Percentiles rank a stretch among this genome's conserved stretches.
phyloP scores from a whole-genome alignment of 2,329 filamentous ascomycete species.

The Pseudonectria foliicola region DNA sequence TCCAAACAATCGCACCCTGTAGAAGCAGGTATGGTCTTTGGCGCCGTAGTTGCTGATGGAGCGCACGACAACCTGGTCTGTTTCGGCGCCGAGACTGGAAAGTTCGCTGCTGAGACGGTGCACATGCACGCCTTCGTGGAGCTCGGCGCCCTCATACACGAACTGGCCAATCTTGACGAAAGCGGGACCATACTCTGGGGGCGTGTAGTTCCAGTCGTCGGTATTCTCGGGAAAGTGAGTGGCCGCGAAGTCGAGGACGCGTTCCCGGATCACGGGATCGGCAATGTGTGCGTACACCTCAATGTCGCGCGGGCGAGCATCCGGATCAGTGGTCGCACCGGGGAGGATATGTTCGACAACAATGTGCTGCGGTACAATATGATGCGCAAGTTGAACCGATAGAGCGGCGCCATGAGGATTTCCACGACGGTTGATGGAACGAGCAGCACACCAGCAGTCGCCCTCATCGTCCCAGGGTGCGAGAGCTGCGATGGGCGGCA shows the following conservation, averaged over 20 bases:
- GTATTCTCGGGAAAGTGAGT: constrained; percentile 31
- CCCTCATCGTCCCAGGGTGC: constrained; percentile 66
- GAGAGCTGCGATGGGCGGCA: constrained; percentile 50
- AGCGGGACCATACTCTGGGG: constrained; percentile 23
- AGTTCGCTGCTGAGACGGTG: constrained; percentile 47
- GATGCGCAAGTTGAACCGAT: constrained; percentile 51
- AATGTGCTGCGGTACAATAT: constrained; percentile 60
- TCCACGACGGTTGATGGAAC: constrained; percentile 31
- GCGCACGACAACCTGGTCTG: constrained; percentile 47
- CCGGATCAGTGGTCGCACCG: constrained; percentile 53
- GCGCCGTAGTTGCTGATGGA: constrained; percentile 53
- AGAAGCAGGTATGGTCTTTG: constrained; percentile 56
- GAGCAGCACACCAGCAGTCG: constrained; percentile 78
- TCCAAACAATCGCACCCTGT: constrained; percentile 53
- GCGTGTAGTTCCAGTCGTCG: constrained; percentile 22
- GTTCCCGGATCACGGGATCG: constrained; percentile 34
- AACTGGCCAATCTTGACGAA: constrained; percentile 55
- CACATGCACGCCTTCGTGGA: constrained; percentile 42
- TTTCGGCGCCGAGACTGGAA: constrained; percentile 37
- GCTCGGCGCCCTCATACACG: constrained; percentile 39
- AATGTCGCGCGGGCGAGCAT: constrained; percentile 57
- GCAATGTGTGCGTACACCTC: constrained; percentile 61
- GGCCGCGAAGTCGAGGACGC: constrained; percentile 36
- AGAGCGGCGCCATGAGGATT: constrained; percentile 54
- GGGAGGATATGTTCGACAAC: constrained; percentile 66